phyloP scores from a whole-genome alignment of 208 protist genomes.

The Trypanosoma theileri region DNA sequence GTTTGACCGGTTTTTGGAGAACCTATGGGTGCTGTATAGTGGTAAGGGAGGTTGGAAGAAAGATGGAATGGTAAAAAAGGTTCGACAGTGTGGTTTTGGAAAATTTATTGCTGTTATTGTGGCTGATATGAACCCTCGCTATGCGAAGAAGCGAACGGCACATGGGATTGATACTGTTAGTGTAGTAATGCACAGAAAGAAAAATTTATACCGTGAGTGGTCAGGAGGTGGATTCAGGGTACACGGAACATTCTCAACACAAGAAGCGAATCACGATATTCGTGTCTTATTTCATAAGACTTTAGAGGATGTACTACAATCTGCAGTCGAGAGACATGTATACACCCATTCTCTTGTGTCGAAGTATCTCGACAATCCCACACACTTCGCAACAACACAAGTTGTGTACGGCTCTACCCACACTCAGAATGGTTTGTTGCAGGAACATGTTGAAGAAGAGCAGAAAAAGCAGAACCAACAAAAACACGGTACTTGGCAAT shows the following conservation, averaged over 20 bases:
- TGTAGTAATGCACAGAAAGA: slow-evolving; percentile 20
- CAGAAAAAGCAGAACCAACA: not conserved
- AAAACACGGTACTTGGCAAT: not conserved
- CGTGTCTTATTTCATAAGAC: slow-evolving; percentile 21
- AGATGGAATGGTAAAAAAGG: slow-evolving; percentile 23
- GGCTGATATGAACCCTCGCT: slow-evolving; percentile 16
- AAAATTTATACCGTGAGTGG: slow-evolving; percentile 24
- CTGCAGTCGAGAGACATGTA: not conserved
- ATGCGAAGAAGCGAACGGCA: slow-evolving; percentile 12
- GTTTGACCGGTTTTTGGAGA: not conserved
- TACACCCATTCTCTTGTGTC: not conserved
- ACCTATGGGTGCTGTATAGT: slow-evolving; percentile 32
- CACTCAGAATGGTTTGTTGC: not conserved
- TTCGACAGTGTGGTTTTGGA: slow-evolving; percentile 27
- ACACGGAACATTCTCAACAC: slow-evolving; percentile 27
- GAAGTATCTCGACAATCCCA: not conserved
- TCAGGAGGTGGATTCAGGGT: slow-evolving; percentile 30
- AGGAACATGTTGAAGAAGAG: not conserved
- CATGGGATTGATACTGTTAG: slow-evolving; percentile 33
- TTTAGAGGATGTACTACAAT: not conserved
- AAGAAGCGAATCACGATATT: slow-evolving; percentile 31
- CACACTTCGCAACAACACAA: not conserved
- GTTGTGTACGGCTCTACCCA: not conserved
- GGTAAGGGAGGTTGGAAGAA: slow-evolving; percentile 30
- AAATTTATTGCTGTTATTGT: slow-evolving; percentile 24